Conservation (phyloP, 2,329 filamentous ascomycete genomes). For the Aspergillus spinulosporus region DNA sequence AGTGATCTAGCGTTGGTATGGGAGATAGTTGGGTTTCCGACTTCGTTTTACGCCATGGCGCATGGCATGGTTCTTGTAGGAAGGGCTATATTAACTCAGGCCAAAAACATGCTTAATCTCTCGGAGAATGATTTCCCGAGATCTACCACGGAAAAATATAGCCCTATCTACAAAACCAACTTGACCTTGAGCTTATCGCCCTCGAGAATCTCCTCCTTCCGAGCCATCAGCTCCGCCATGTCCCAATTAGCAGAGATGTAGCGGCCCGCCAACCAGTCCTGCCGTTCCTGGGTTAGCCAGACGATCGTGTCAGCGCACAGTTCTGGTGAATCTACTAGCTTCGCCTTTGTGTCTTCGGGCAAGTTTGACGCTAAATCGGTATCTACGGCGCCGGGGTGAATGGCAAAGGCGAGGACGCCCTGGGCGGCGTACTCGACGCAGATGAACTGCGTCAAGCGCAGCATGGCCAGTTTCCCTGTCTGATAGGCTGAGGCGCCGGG, state of each 20-base stretch:
- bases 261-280: constrained; percentile 49
- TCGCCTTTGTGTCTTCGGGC: constrained; percentile 28
- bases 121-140: too few relatives aligned
- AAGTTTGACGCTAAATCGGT: constrained; percentile 36
- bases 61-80: too few relatives aligned
- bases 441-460: constrained; percentile 53
- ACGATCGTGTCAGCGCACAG: constrained; percentile 48
- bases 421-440: constrained; percentile 48
- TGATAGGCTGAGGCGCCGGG: constrained; percentile 43
- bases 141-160: too few relatives aligned
- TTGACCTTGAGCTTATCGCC: constrained; percentile 15
- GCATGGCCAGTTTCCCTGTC: constrained; percentile 52
- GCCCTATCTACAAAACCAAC: not conserved
- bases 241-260: constrained; percentile 52
- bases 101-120: too few relatives aligned
- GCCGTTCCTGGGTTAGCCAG: constrained; percentile 44
- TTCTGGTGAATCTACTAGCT: constrained; percentile 40
- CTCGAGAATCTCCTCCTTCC: constrained; percentile 45
- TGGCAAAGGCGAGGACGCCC: constrained; percentile 43
- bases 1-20: too few relatives aligned
- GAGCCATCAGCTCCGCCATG: constrained; percentile 46
- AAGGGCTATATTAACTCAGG: too few relatives aligned
- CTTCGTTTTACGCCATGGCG: too few relatives aligned
- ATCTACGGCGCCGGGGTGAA: constrained; percentile 45
- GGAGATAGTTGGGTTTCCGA: too few relatives aligned